Percentiles rank a stretch among this genome's conserved stretches.
phyloP scores from a whole-genome alignment of 2,329 filamentous ascomycete genomes.

The Xylaria digitata region DNA sequence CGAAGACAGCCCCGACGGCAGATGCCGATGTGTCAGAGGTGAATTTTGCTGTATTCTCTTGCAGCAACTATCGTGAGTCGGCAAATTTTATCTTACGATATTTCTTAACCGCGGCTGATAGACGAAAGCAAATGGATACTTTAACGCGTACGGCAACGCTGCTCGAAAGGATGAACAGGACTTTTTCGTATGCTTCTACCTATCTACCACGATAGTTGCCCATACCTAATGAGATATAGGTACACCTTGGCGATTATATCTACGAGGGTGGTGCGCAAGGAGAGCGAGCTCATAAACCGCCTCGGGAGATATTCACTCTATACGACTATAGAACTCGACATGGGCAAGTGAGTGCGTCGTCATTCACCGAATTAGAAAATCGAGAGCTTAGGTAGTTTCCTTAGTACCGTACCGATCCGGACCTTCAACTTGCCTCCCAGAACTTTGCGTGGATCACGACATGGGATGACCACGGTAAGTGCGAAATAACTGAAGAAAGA shows the following conservation, averaged over 20 bases:
- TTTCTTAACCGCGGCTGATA: constrained; percentile 9
- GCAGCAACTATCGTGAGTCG: constrained; percentile 50
- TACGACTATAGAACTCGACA: constrained; percentile 58
- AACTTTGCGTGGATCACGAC: constrained; percentile 59
- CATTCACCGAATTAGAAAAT: not conserved
- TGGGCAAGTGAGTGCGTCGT: constrained; percentile 47
- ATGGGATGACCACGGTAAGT: constrained; percentile 56
- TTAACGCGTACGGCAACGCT: constrained; percentile 59
- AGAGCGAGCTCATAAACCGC: constrained; percentile 46
- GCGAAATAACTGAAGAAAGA: not conserved
- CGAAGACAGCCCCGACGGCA: constrained; percentile 50
- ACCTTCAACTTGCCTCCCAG: constrained; percentile 56
- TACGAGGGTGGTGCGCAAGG: constrained; percentile 65
- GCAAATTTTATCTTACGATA: not conserved
- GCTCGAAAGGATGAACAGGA: constrained; percentile 59
- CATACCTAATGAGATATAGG: constrained; percentile 34
- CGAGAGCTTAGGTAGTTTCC: not conserved
- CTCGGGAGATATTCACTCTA: constrained; percentile 50
- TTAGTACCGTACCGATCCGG: constrained; percentile 56
- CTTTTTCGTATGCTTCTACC: constrained; percentile 54
- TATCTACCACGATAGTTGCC: not conserved
- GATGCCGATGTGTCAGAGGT: constrained; percentile 48
- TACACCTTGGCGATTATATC: constrained; percentile 65
- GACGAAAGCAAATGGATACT: constrained; percentile 56
- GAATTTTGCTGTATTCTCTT: constrained; percentile 51